Percentiles rank a stretch among this genome's conserved stretches.
These are phyloP conservation scores for Pseudogymnoascus verrucosus DNA, from an alignment of 2,329 filamentous ascomycete species.

Conservation along the genomic window DNA sequence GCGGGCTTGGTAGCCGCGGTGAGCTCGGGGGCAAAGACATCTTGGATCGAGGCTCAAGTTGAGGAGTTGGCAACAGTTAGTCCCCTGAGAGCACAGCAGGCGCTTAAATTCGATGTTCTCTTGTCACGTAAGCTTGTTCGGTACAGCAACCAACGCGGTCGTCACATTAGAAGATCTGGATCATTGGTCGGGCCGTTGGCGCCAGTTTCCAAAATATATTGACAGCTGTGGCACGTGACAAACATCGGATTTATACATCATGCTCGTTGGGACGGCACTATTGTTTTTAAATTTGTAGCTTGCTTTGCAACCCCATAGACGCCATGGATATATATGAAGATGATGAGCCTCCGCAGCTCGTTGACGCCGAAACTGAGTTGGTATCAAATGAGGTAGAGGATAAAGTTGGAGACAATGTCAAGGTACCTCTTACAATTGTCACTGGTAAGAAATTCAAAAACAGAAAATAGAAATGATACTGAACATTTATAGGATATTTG, in stretches of 20 bases:
- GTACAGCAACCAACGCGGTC: not conserved
- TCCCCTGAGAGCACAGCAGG: not conserved
- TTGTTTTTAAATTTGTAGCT: not conserved
- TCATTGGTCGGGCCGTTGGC: conserved; percentile 4
- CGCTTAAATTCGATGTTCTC: conserved; percentile 5
- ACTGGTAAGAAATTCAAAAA: conserved; percentile 48
- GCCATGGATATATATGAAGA: conserved; percentile 56
- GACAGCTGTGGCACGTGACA: not conserved
- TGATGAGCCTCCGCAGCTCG: conserved; percentile 58
- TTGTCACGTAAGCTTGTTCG: conserved; percentile 6
- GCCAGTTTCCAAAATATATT: not conserved
- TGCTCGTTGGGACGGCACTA: not conserved
- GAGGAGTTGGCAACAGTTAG: conserved; percentile 1
- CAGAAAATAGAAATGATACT: not conserved
- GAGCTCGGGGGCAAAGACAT: conserved; percentile 66
- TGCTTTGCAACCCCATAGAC: conserved; percentile 7
- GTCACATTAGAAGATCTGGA: conserved; percentile 4
- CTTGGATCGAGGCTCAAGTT: conserved; percentile 17
- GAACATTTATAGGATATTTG: conserved; percentile 63
- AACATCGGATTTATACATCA: not conserved
- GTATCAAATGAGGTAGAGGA: conserved; percentile 30
- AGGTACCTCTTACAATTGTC: conserved; percentile 78
- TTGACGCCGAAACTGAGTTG: conserved; percentile 36
- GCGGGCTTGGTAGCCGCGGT: conserved; percentile 87
- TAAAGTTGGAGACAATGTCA: conserved; percentile 45